Conservation (phyloP, 2,329 filamentous ascomycete genomes). For the Trichoderma sp. region DNA sequence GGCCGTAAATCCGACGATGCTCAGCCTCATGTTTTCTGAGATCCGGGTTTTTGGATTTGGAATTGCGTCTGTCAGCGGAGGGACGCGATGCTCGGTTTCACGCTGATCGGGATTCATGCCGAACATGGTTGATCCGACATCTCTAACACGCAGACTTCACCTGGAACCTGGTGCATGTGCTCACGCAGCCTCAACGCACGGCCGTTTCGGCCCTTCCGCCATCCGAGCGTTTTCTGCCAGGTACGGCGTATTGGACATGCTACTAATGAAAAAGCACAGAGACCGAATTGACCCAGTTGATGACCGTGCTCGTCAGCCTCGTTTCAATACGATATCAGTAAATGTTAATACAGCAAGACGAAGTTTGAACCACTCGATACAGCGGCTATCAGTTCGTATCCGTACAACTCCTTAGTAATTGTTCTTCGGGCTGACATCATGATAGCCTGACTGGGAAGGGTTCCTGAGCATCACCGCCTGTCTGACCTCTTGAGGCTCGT, state of each 20-base stretch:
- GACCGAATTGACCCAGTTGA: not conserved
- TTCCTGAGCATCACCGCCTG: slow-evolving; percentile 10
- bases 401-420: not conserved
- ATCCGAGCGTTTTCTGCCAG: not conserved
- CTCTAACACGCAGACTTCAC: not conserved
- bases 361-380: not conserved
- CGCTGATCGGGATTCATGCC: not conserved
- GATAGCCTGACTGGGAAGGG: not conserved
- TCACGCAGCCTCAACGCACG: not conserved
- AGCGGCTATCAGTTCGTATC: not conserved
- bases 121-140: not conserved
- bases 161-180: not conserved
- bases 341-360: not conserved
- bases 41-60: not conserved
- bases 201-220: not conserved
- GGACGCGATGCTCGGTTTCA: not conserved
- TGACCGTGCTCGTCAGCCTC: not conserved
- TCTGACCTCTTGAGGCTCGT: not conserved
- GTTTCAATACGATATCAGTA: not conserved
- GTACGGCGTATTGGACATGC: not conserved
- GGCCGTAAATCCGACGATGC: not conserved
- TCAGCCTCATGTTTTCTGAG: not conserved
- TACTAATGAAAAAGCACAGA: not conserved
- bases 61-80: not conserved
- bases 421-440: not conserved